Evolutionary conservation across 495 filamentous ascomycete genomes (phyloP).

Genomic region (Aspergillus kassunensis): DNA sequence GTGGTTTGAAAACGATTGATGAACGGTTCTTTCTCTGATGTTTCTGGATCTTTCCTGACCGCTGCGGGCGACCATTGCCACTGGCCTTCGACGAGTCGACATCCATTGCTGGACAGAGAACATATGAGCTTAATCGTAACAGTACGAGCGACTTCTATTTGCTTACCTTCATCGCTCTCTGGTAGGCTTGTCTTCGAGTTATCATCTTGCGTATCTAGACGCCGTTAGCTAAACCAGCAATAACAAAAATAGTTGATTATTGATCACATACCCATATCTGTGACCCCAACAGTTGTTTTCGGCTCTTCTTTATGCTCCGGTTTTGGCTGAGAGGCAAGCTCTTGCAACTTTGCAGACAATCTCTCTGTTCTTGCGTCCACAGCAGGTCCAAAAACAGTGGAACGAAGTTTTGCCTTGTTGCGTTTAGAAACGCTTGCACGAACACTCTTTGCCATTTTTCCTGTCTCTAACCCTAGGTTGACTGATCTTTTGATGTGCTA

Average conservation of each 20-base stretch:
- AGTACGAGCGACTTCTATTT: neutral
- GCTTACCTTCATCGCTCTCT: conserved; percentile 24
- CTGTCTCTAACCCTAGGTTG: too few relatives aligned
- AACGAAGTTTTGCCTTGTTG: conserved; percentile 72
- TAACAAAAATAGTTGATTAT: neutral
- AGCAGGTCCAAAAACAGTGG: conserved; percentile 72
- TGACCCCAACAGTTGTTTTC: conserved; percentile 16
- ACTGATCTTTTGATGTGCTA: conserved; percentile 20
- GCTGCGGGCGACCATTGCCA: conserved; percentile 21
- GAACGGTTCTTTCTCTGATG: conserved; percentile 37
- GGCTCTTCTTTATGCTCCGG: conserved; percentile 23
- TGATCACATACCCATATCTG: conserved; percentile 27
- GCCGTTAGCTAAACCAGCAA: neutral
- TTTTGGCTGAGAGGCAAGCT: conserved; percentile 65
- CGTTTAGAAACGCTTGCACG: conserved; percentile 70
- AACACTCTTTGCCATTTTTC: conserved; percentile 85
- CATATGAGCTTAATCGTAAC: neutral
- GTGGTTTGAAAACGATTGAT: conserved; percentile 41
- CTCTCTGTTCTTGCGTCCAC: conserved; percentile 71
- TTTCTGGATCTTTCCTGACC: conserved; percentile 36
- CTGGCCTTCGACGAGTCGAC: conserved; percentile 23
- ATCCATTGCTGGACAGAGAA: conserved; percentile 37
- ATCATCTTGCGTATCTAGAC: conserved; percentile 17
- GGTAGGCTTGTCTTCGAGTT: conserved; percentile 16
- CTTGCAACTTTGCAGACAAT: conserved; percentile 74